Evolutionary conservation across 1,284 basidiomycete species (phyloP), one percentile per base, ranked within the genome.

Genomic region (Athelia sp.): DNA sequence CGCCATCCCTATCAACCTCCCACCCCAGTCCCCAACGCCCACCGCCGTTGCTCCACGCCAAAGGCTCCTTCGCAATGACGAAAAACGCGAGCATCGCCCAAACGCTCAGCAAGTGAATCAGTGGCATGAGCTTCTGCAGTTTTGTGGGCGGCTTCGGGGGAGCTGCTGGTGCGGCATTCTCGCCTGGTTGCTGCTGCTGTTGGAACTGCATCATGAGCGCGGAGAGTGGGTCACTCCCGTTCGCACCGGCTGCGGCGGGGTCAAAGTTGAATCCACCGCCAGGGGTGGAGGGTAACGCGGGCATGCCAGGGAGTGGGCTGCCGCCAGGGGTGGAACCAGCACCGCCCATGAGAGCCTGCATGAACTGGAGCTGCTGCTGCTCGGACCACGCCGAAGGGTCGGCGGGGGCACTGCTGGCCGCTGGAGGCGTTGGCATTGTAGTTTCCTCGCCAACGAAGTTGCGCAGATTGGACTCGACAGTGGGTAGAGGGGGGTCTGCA

Each of bases 71-170:
- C 65, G 74, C 79, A n/a, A 87, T 53, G 2, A 85, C 75, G 61
- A 87, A 90, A 62, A 80, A 86, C 8, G 74, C 76, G 43, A 90
- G 64, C 44, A 90, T 61, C 19, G 61, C 61, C 84, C 84, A 88
- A 58, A 80, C 74, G 6, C 74, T 71, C 8, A 82, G 45, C 15
- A 87, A 55, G 60, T 90, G 87, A 15, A 89, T 50, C 49, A 87
- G 56, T 0, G 85, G 84, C 59, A 87, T 65, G 34, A 82, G 58
- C 53, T 78, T 84, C 57, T 83, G 82, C 29, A 82, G 50, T 10
- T 65, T 62, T n/a, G 80, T 74, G 51, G 64, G 58, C 2, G 66
- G 67, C 48, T 68, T 68, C 23, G 64, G 56, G 17, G 58, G 42
- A 45, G 49, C 36, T 17, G 29, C 50, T 4, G 66, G 51, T 11